Conservation (phyloP, 2,329 filamentous ascomycete genomes). For the Penicillium palitans region DNA sequence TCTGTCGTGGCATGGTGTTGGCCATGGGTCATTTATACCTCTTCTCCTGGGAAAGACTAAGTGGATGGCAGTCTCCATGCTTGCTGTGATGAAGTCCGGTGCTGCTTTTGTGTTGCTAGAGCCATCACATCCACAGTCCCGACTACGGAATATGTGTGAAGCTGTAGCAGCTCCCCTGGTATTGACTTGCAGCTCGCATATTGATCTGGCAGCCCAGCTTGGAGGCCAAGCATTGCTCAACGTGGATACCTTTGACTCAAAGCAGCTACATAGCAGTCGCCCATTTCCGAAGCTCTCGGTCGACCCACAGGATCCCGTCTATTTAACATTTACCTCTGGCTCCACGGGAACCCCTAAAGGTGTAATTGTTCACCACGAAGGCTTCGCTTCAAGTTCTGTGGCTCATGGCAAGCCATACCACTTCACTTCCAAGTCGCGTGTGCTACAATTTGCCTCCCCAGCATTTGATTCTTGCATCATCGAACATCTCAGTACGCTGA, state of each 20-base stretch:
- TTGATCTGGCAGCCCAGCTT: neutral
- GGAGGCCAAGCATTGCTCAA: neutral
- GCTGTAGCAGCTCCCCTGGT: neutral
- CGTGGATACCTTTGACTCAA: neutral
- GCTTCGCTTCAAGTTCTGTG: conserved; percentile 11
- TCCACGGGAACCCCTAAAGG: conserved; percentile 30
- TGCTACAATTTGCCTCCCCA: conserved; percentile 8
- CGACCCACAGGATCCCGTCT: conserved; percentile 41
- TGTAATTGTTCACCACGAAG: conserved; percentile 8
- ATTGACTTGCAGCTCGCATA: neutral
- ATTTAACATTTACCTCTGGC: conserved; percentile 57
- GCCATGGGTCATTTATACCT: conserved; percentile 6
- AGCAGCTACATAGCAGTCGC: neutral
- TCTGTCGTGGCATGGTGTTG: neutral
- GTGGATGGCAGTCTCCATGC: conserved; percentile 25
- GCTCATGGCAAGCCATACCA: conserved; percentile 15
- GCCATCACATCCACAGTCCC: conserved; percentile 1
- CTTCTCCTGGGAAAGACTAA: conserved; percentile 9
- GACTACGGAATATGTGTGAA: neutral
- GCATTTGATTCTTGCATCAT: conserved; percentile 11
- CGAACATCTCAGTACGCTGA: conserved; percentile 17
- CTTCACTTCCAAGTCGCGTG: conserved; percentile 7
- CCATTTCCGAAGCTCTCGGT: neutral
- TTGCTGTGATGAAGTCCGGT: conserved; percentile 34
- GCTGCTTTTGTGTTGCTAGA: conserved; percentile 29